Evolutionary conservation across 257 asterid species (phyloP), one percentile per base, ranked within the genome.

Genomic region (Eustoma russellianum): DNA sequence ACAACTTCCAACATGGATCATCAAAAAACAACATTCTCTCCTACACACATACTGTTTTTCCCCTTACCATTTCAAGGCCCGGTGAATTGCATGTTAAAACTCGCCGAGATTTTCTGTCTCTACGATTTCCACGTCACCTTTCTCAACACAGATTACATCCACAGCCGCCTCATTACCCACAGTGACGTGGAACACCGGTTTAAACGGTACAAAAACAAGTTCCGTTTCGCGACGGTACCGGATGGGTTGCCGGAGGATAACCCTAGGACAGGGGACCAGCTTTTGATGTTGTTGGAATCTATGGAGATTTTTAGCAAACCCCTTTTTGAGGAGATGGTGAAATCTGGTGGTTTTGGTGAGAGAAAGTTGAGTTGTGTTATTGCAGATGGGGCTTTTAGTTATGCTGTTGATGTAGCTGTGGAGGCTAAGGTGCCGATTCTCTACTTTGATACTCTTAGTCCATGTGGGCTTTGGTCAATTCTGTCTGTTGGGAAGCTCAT

Each of bases 61-160:
- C 95, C 93, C 10, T 40, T 85, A 7, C 95, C 89, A 1, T 71
- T 79, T 33, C 95, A 85, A 59, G 83, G 93, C 16, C 85, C 85
- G 3, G 82, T 85, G 3, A 85, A 82, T 65, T 73, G 79, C 59
- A 76, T 74, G 81, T 79, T 85, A 19, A 82, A 85, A 13, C 76
- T 85, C 7, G 86, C 92, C 1, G 86, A 85, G 67, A 69, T 85
- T 6, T 77, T 84, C 52, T 76, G 74, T 46, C 66, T 78, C 5
- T 58, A 66, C 0, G 74, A 62, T 43, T 38, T 83, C 61, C 74
- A 57, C 13, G 52, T 75, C n/a, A 83, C 94, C 6, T 78, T 83
- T 53, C 53, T 83, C 0, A 68, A 73, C 45, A 78, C 94, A 0
- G 77, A 77, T 16, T 33, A 74, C 54, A 72, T 71, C 72, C 63